A percentile compares a stretch with the other conserved stretches of the same genome.
Evolutionary conservation across 2,329 filamentous ascomycete genomes (phyloP).

Genomic region (Penicillium sp.): DNA sequence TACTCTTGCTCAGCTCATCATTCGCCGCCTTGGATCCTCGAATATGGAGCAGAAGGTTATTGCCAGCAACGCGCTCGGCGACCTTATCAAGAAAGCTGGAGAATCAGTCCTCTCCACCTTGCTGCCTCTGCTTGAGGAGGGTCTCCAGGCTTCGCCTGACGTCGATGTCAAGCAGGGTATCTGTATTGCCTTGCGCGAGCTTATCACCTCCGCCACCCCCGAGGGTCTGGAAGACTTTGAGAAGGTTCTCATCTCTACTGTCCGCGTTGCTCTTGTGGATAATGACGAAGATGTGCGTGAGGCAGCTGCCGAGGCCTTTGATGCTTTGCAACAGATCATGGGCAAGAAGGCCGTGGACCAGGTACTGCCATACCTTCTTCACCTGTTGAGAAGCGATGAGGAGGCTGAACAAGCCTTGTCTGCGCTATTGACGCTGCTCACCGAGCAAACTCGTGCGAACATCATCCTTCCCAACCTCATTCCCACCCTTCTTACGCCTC

Average conservation of each 20-base stretch:
- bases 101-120: slow-evolving; percentile 87
- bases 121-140: slow-evolving; percentile 88
- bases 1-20: slow-evolving; percentile 91
- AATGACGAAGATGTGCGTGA: slow-evolving; percentile 87
- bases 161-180: slow-evolving; percentile 95
- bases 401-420: slow-evolving; percentile 90
- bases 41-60: slow-evolving; percentile 99
- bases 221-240: slow-evolving; percentile 93
- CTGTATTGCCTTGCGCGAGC: slow-evolving; percentile 90
- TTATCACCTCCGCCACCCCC: slow-evolving; percentile 83
- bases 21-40: slow-evolving; percentile 86
- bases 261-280: slow-evolving; percentile 89
- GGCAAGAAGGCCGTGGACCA: slow-evolving; percentile 95
- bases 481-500: slow-evolving; percentile 84
- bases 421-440: slow-evolving; percentile 89
- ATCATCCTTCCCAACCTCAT: slow-evolving; percentile 96
- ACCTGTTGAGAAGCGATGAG: slow-evolving; percentile 79
- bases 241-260: slow-evolving; percentile 90
- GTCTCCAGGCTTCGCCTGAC: slow-evolving; percentile 83
- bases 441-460: slow-evolving; percentile 89
- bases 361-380: slow-evolving; percentile 88
- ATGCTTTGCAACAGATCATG: slow-evolving; percentile 87
- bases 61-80: slow-evolving; percentile 92
- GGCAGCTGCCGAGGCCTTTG: slow-evolving; percentile 94
- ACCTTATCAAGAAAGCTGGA: slow-evolving; percentile 94